These are phyloP conservation scores for Cladosporium sp. DNA, from an alignment of 2,329 filamentous ascomycete species.

Conservation along the genomic window DNA sequence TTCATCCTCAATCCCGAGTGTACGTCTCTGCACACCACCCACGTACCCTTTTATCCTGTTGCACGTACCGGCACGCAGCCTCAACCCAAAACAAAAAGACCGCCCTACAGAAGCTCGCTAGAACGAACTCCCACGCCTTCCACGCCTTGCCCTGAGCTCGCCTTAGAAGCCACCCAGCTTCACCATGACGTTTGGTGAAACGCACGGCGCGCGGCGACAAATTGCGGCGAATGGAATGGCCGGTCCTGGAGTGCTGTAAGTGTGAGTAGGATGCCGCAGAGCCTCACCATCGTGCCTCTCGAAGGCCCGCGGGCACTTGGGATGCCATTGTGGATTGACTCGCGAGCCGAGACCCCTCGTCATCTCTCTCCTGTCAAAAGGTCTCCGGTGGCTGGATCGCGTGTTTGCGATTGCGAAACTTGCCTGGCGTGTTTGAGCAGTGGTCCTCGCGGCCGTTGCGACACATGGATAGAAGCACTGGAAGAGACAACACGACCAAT, in stretches of 20 bases:
- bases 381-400: background rate
- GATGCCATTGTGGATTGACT: background rate
- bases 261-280: background rate
- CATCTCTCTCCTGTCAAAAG: background rate
- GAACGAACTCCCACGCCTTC: constrained; percentile 4
- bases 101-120: constrained; percentile 12
- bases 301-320: background rate
- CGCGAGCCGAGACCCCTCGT: background rate
- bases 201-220: constrained; percentile 14
- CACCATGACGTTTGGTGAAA: constrained; percentile 13
- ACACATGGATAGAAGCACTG: background rate
- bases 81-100: background rate
- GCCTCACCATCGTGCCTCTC: background rate
- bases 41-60: background rate
- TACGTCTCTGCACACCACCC: background rate
- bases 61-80: background rate
- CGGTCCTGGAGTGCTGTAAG: constrained; percentile 1
- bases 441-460: constrained; percentile 2
- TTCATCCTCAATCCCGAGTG: constrained; percentile 7
- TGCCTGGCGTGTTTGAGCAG: background rate
- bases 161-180: background rate
- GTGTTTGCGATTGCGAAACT: background rate
- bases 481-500: constrained; percentile 1
- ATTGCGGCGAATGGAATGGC: constrained; percentile 3
- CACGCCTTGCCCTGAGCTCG: constrained; percentile 2